These are phyloP conservation scores for Fusarium sterilihyphosum DNA, from an alignment of 2,329 filamentous ascomycete genomes.

Conservation along the genomic window DNA sequence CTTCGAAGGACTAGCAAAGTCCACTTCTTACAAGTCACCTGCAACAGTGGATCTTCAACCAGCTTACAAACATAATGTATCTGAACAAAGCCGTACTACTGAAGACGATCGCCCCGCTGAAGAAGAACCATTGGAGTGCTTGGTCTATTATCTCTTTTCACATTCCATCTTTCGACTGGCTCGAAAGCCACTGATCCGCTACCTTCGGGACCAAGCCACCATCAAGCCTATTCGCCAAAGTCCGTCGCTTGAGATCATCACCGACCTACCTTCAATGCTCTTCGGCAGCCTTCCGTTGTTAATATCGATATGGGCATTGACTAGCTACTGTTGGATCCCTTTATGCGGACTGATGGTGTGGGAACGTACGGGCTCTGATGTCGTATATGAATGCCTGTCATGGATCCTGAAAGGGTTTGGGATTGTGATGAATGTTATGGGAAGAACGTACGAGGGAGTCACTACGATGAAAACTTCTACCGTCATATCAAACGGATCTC, in stretches of 20 bases:
- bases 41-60: background rate
- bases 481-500: constrained; percentile 9
- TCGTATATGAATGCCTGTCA: constrained; percentile 21
- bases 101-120: constrained; percentile 11
- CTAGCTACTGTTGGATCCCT: constrained; percentile 33
- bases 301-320: constrained; percentile 29
- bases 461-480: background rate
- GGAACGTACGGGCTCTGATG: constrained; percentile 28
- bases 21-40: background rate
- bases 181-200: constrained; percentile 22
- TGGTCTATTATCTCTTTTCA: constrained; percentile 14
- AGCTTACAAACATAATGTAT: background rate
- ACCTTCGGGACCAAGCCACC: constrained; percentile 22
- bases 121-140: constrained; percentile 17
- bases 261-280: constrained; percentile 30
- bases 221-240: constrained; percentile 24
- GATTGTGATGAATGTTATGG: background rate
- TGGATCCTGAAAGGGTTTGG: background rate
- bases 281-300: constrained; percentile 21
- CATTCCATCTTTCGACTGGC: constrained; percentile 29
- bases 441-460: background rate
- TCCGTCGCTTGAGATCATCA: constrained; percentile 19
- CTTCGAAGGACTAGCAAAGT: background rate
- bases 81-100: background rate
- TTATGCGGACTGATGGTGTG: constrained; percentile 31